phyloP scores from a whole-genome alignment of 768 basidiomycete genomes.

The Stropharia rugosoannulata region DNA sequence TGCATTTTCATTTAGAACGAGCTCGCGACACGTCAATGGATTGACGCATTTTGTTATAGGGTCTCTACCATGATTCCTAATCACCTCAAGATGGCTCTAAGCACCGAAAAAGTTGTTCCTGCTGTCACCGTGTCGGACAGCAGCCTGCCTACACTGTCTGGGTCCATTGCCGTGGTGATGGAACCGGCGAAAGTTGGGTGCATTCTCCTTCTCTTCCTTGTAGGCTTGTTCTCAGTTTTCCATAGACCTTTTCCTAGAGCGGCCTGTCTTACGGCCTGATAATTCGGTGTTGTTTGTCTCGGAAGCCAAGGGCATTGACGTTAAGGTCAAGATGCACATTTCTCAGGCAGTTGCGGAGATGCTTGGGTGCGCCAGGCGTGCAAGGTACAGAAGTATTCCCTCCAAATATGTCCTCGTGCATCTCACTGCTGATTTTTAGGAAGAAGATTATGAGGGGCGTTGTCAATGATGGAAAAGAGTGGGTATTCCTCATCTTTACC shows the following conservation, averaged over 20 bases:
- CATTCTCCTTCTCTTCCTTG: constrained; percentile 3
- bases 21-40: constrained; percentile 4
- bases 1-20: constrained; percentile 7
- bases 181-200: constrained; percentile 1
- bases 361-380: no score
- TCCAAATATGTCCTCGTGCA: no score
- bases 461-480: no score
- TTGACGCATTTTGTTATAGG: constrained; percentile 13
- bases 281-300: no score
- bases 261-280: background rate
- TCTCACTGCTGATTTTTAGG: no score
- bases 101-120: constrained; percentile 10
- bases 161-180: background rate
- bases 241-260: constrained; percentile 1
- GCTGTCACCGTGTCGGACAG: background rate
- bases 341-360: no score
- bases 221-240: constrained; percentile 5
- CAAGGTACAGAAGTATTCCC: no score
- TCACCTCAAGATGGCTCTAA: constrained; percentile 13
- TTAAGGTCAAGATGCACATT: no score
- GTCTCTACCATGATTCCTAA: constrained; percentile 13
- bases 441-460: no score
- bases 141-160: no score
- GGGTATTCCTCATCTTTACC: no score
- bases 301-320: no score